phyloP scores from a whole-genome alignment of 192 early-diverging fungal species.

The Chytriomyces confervae region DNA sequence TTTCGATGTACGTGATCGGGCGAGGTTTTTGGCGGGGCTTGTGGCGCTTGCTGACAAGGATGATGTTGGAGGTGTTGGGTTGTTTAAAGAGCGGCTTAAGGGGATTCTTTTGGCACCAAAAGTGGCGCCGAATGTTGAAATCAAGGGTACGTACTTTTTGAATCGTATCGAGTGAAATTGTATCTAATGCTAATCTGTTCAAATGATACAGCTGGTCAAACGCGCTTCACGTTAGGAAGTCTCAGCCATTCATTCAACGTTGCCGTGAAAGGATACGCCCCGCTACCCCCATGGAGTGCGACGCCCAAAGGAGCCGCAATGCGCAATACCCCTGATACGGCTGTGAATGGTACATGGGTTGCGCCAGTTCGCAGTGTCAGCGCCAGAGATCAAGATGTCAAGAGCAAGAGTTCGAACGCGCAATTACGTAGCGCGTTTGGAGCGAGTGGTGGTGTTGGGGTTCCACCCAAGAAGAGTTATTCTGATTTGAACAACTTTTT shows the following conservation, averaged over 20 bases:
- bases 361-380: conserved; percentile 10
- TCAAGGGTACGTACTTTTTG: conserved; percentile 16
- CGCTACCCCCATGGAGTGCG: conserved; percentile 81
- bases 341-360: conserved; percentile 20
- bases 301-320: conserved; percentile 59
- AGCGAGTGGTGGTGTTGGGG: conserved; percentile 44
- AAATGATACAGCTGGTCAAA: conserved; percentile 28
- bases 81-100: conserved; percentile 59
- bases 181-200: not conserved
- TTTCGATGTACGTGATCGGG: conserved; percentile 90
- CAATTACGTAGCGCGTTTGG: conserved; percentile 40
- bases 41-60: conserved; percentile 38
- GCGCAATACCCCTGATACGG: conserved; percentile 39
- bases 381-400: conserved; percentile 4
- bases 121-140: conserved; percentile 35
- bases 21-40: conserved; percentile 71
- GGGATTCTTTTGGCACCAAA: conserved; percentile 60
- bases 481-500: conserved; percentile 4
- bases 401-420: conserved; percentile 15
- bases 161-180: conserved; percentile 11
- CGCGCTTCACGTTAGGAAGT: conserved; percentile 48
- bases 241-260: conserved; percentile 54
- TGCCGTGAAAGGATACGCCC: conserved; percentile 67
- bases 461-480: conserved; percentile 24
- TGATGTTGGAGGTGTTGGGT: conserved; percentile 23